Base-by-base conservation (phyloP, 2,329 filamentous ascomycete species). In the Bretziella fagacearum region DNA sequence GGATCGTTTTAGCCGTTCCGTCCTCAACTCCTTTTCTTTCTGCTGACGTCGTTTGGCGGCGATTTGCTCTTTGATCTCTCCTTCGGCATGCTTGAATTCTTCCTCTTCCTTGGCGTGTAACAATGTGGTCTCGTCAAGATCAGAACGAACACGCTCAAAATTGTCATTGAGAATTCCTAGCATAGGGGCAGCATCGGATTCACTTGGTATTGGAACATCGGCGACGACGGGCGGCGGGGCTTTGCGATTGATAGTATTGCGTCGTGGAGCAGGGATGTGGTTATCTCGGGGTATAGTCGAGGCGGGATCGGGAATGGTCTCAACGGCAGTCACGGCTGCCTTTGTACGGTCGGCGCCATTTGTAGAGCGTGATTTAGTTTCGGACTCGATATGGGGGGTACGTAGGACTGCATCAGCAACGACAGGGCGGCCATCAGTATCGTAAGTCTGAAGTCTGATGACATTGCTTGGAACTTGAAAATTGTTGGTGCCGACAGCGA, bases 21-120 rank as follows among this genome's bases (percentile, higher is more conserved):
- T 95, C 44, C 79, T 82, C 56, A 93, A 85, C 53, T 96, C 89
- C 60, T 93, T 94, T 57, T 93, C 84, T 59, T 84, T 91, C 46
- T 91, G 69, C 17, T 79, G 71, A 52, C 80, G 79, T 56, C 74
- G 79, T 59, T 94, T 77, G 44, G 80, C 73, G 54, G 93, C 84
- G 51, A 84, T 81, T 56, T 93, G 84, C 50, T 77, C 77, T 47
- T 79, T 75, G 26, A 94, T 59, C 37, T 83, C 76, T 32, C 76
- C 72, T 53, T 84, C 64, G 45, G 74, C 63, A n/a, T 70, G 66
- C 53, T 74, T 74, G 50, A 76, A 77, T 45, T 89, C 83, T 30
- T 76, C 74, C 48, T 84, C 77, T 52, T 87, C 83, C 46, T 75
- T 81, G 15, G 70, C 67, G 20, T 83, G 79, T 56, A 84, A 74